phyloP scores from a whole-genome alignment of 2,329 filamentous ascomycete species.

The Neopestalotiopsis clavispora region DNA sequence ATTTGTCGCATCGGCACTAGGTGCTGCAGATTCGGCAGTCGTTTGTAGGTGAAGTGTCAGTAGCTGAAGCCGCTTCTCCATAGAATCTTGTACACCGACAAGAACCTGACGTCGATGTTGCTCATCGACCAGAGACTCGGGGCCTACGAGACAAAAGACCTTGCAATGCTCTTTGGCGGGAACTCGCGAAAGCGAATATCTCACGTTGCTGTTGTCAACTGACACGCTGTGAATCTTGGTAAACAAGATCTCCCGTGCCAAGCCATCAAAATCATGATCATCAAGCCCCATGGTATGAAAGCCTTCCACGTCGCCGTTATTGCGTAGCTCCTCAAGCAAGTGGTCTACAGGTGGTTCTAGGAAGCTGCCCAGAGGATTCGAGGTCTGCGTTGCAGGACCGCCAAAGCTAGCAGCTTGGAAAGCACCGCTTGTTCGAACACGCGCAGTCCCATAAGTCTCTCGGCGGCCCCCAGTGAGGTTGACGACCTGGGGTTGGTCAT shows the following conservation, averaged over 20 bases:
- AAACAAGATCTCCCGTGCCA: slow-evolving; percentile 75
- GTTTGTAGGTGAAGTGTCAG: slow-evolving; percentile 64
- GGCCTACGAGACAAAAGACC: slow-evolving; percentile 71
- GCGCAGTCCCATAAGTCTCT: slow-evolving; percentile 71
- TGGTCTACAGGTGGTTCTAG: slow-evolving; percentile 72
- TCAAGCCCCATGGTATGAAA: slow-evolving; percentile 76
- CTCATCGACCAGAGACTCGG: slow-evolving; percentile 59
- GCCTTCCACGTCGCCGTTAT: slow-evolving; percentile 67
- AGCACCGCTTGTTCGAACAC: slow-evolving; percentile 64
- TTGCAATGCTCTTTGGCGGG: slow-evolving; percentile 60
- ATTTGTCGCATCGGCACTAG: slow-evolving; percentile 37
- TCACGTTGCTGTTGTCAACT: slow-evolving; percentile 64
- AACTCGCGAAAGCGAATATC: slow-evolving; percentile 61
- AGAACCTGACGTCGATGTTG: slow-evolving; percentile 60
- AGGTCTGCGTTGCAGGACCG: slow-evolving; percentile 44
- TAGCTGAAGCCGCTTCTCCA: slow-evolving; percentile 70
- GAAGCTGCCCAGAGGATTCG: slow-evolving; percentile 59
- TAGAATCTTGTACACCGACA: slow-evolving; percentile 72
- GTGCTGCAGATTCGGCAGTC: slow-evolving; percentile 15
- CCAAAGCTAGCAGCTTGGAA: slow-evolving; percentile 42
- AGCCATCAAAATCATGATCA: slow-evolving; percentile 72
- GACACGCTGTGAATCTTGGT: slow-evolving; percentile 72
- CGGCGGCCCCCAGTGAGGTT: slow-evolving; percentile 58
- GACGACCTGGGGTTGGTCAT: slow-evolving; percentile 61
- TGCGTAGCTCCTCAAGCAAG: slow-evolving; percentile 70